Conservation (phyloP, 2,329 filamentous ascomycete genomes). For the Fusarium gaditjirri region DNA sequence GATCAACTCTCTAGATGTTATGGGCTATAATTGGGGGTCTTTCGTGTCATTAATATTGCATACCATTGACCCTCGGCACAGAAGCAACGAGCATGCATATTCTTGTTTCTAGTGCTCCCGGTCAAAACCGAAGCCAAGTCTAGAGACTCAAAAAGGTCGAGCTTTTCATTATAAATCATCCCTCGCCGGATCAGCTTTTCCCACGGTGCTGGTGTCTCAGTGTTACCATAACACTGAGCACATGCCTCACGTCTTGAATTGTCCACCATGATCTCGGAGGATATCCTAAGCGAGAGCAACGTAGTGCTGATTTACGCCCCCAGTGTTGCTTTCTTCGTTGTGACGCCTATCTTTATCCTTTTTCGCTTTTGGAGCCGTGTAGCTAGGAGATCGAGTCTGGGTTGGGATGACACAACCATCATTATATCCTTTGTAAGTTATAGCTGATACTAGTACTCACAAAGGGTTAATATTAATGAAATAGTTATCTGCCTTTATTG, state of each 20-base stretch:
- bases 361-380: slow-evolving; percentile 55
- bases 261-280: slow-evolving; percentile 44
- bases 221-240: background rate
- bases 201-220: background rate
- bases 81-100: slow-evolving; percentile 22
- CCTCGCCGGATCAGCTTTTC: background rate
- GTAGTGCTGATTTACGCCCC: slow-evolving; percentile 52
- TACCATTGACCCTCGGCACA: slow-evolving; percentile 1
- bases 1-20: background rate
- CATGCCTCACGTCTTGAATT: background rate
- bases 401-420: slow-evolving; percentile 57
- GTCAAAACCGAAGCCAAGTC: background rate
- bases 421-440: slow-evolving; percentile 53
- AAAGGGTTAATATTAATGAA: background rate
- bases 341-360: slow-evolving; percentile 54
- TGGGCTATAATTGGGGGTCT: background rate
- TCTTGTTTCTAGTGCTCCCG: background rate
- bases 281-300: slow-evolving; percentile 50
- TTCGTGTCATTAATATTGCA: slow-evolving; percentile 1
- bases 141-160: background rate
- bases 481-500: slow-evolving; percentile 50
- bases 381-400: slow-evolving; percentile 49
- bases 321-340: slow-evolving; percentile 55
- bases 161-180: background rate
- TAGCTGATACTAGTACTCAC: background rate